A percentile compares a stretch with the other conserved stretches of the same genome.
Evolutionary conservation across 1,284 basidiomycete species (phyloP).

Genomic region (Leccinum huronense): DNA sequence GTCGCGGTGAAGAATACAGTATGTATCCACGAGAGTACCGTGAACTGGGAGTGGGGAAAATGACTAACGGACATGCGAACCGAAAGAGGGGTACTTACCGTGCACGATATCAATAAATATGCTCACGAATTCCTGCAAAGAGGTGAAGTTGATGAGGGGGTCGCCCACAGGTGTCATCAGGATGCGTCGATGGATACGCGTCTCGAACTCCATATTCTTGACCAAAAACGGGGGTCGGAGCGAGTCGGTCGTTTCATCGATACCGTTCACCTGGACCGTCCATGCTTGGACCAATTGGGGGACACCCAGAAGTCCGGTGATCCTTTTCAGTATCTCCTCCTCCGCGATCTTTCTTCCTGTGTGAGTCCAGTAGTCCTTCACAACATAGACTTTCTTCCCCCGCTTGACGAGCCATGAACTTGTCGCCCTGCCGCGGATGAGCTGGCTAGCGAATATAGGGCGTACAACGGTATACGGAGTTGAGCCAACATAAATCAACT

Average conservation of each 20-base stretch:
- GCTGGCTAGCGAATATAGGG: not conserved
- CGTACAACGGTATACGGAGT: not conserved
- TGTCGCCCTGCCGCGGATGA: not conserved
- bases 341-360: not conserved
- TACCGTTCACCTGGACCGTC: not conserved
- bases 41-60: not conserved
- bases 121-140: not conserved
- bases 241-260: not conserved
- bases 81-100: not conserved
- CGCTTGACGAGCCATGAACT: not conserved
- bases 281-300: not conserved
- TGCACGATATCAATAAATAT: not conserved
- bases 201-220: not conserved
- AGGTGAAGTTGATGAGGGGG: not conserved
- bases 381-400: not conserved
- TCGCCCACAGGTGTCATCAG: not conserved
- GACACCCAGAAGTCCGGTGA: not conserved
- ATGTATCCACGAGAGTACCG: not conserved
- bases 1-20: constrained; percentile 1
- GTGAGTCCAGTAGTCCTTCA: not conserved
- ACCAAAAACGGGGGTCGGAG: not conserved
- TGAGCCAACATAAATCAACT: not conserved
- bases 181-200: not conserved
- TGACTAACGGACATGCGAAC: not conserved
- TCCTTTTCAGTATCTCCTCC: not conserved